Evolutionary conservation across 1,284 basidiomycete species (phyloP), one percentile per base, ranked within the genome.

Genomic region (Boletus sp.): DNA sequence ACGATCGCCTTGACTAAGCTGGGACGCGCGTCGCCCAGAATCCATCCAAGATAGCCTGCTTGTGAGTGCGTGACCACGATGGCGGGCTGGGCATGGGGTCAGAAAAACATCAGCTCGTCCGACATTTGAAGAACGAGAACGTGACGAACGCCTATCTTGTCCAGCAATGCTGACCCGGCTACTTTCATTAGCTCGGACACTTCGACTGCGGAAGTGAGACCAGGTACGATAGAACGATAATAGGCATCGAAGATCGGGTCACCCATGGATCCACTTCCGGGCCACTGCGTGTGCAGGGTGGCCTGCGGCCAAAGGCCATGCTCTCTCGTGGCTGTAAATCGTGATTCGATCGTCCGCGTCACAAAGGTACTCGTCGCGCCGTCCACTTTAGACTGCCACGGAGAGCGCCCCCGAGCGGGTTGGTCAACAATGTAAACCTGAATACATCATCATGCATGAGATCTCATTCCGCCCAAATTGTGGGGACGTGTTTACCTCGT

Each of bases 341-440:
- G 69, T 3, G 70, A 66, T 52, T 76, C 69, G 27, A 75, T 55
- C 1, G 51, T 61, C 25, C 59, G 57, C 0, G 70, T 61, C 33
- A 68, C 64, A 34, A 60, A 65, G 8, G 56, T 49, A 19, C 48
- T 59, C 33, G 67, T 69, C 2, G 60, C 40, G 13, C 75, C 75
- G 40, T 78, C 72, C 8, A 71, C 53, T 27, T 54, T 51, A 36
- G 68, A 52, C 41, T 75, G 73, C 71, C 72, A 78, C 0, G 72
- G 57, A 41, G 77, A 78, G 20, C 76, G 69, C 16, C 66, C 76
- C 14, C 77, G 68, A 5, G 72, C 65, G 1, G 76, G 72, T 53
- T 78, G 75, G 50, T 78, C 77, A n/a, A 77, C 64, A 19, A 78
- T 64, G 51, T 74, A 78, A 6, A 78, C 52, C 77, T 78, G 37